These are phyloP conservation scores for Sarocladium kiliense DNA, from an alignment of 2,329 filamentous ascomycete species.

Conservation along the genomic window DNA sequence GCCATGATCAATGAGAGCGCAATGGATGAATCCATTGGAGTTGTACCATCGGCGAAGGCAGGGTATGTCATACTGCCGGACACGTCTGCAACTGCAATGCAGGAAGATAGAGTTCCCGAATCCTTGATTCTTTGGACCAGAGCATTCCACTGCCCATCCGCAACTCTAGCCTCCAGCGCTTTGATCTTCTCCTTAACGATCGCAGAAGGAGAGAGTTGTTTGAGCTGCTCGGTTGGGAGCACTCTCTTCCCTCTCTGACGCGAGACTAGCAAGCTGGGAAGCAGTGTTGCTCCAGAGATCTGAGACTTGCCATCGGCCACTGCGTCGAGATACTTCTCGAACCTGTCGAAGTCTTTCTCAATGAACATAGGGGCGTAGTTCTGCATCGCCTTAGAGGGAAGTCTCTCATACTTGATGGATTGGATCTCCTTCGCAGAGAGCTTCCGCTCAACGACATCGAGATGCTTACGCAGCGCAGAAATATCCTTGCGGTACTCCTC, in stretches of 20 bases:
- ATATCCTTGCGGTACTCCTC: slow-evolving; percentile 47
- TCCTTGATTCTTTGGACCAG: slow-evolving; percentile 54
- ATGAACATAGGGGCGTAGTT: slow-evolving; percentile 44
- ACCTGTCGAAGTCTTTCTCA: slow-evolving; percentile 43
- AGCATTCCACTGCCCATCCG: slow-evolving; percentile 50
- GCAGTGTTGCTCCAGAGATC: slow-evolving; percentile 51
- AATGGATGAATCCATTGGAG: slow-evolving; percentile 47
- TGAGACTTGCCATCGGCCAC: slow-evolving; percentile 41
- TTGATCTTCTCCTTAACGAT: slow-evolving; percentile 23
- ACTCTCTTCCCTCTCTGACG: neutral
- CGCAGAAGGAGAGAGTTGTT: slow-evolving; percentile 9
- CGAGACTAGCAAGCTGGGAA: slow-evolving; percentile 44
- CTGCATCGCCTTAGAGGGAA: slow-evolving; percentile 54
- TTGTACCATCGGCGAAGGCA: slow-evolving; percentile 37
- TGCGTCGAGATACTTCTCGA: slow-evolving; percentile 41
- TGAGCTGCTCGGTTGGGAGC: slow-evolving; percentile 7
- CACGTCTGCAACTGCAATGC: slow-evolving; percentile 54
- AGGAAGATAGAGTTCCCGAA: slow-evolving; percentile 44
- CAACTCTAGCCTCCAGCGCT: slow-evolving; percentile 29
- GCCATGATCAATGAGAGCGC: slow-evolving; percentile 52
- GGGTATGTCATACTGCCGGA: slow-evolving; percentile 45
- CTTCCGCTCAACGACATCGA: slow-evolving; percentile 48
- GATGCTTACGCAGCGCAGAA: slow-evolving; percentile 46
- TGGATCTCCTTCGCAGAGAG: slow-evolving; percentile 39
- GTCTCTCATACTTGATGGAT: slow-evolving; percentile 50